Evolutionary conservation across 108 stramenopile genomes (phyloP).

Genomic region (Phaeodactylum tricornutum): DNA sequence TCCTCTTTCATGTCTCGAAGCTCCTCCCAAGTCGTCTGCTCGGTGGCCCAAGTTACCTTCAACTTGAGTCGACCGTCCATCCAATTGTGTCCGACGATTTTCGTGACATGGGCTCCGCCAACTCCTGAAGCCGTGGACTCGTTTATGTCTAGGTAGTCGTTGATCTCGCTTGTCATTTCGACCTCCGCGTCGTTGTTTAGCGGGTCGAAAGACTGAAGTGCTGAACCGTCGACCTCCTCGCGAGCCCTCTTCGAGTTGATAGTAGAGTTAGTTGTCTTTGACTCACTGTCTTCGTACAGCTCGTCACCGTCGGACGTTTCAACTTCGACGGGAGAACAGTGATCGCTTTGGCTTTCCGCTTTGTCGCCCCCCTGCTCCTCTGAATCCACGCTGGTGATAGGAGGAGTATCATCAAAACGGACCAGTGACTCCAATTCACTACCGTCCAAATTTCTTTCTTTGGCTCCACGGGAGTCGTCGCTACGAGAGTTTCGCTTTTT

Average conservation of each 20-base stretch:
- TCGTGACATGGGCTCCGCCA: background rate
- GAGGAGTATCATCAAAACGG: no score
- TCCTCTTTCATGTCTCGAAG: constrained; percentile 1
- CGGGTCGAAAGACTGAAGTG: background rate
- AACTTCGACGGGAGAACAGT: no score
- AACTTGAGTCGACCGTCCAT: constrained; percentile 2
- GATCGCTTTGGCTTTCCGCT: background rate
- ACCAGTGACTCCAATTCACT: no score
- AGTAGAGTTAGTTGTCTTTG: background rate
- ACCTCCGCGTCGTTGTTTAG: background rate
- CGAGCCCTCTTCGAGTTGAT: background rate
- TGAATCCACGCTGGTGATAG: no score
- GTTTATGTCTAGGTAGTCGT: background rate
- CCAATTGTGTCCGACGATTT: background rate
- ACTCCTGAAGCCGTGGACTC: background rate
- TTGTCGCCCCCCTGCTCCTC: background rate
- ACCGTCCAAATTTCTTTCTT: no score
- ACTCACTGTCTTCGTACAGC: background rate
- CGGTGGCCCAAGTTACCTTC: background rate
- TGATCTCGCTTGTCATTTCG: background rate
- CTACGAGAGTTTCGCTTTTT: no score
- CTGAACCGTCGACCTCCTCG: background rate
- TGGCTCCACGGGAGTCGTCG: no score
- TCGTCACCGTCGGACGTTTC: background rate
- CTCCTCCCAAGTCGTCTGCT: background rate